A percentile compares a stretch with the other conserved stretches of the same genome.
phyloP scores from a whole-genome alignment of 352 stramenopile species.

The Elongisporangium prolatum region DNA sequence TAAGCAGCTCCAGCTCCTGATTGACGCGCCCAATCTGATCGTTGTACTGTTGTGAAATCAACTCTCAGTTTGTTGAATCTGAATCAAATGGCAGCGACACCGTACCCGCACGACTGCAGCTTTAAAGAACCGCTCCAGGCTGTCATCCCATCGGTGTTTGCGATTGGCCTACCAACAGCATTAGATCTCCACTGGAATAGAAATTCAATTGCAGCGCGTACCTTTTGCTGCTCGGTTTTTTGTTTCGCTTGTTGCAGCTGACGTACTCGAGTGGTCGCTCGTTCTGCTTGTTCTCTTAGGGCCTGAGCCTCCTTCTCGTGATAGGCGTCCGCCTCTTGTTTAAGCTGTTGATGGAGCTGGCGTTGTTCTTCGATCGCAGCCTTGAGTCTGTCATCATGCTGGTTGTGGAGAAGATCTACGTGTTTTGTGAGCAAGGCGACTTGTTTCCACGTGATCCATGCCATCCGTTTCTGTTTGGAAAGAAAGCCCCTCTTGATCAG shows the following conservation, averaged over 20 bases:
- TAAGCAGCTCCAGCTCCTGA: conserved; percentile 38
- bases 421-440: background rate
- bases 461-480: background rate
- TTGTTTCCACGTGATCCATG: conserved; percentile 9
- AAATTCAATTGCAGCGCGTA: conserved; percentile 1
- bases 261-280: conserved; percentile 6
- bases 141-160: conserved; percentile 17
- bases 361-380: background rate
- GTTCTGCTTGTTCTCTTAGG: conserved; percentile 11
- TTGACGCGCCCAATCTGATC: conserved; percentile 31
- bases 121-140: conserved; percentile 34
- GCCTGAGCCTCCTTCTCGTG: conserved; percentile 6
- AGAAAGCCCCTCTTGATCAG: conserved; percentile 3
- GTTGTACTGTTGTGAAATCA: conserved; percentile 33
- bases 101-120: conserved; percentile 14
- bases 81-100: background rate
- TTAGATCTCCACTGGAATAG: background rate
- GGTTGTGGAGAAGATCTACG: background rate
- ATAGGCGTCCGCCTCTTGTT: conserved; percentile 9
- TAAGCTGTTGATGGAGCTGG: conserved; percentile 3
- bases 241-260: conserved; percentile 19
- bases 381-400: background rate
- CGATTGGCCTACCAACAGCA: conserved; percentile 7
- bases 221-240: conserved; percentile 18
- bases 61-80: background rate